Base-by-base conservation (phyloP, 2,329 filamentous ascomycete species). In the Fusarium veterinarium region DNA sequence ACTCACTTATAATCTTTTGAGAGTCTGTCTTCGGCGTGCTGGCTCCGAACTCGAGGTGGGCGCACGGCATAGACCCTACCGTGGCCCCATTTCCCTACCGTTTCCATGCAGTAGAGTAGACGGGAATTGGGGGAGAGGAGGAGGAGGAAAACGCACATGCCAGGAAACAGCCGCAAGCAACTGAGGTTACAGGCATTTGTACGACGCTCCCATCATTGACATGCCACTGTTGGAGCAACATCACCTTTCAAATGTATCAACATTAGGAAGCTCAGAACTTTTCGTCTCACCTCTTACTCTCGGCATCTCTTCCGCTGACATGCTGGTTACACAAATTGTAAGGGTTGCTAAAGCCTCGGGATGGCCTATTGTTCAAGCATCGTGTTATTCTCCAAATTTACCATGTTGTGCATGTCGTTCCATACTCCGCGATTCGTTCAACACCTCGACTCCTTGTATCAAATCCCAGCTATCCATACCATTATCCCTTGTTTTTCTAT, bases 91-190 rank as follows among this genome's bases (percentile, higher is more conserved):
- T 73, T 67, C 65, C 42, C 25, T 62, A 56, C 64, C 55, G 48
- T 67, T 73, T 67, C 41, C 59, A 57, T 51, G 37, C 28, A 58
- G 40, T 28, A 35, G 20, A 25, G 17, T 40, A 8, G 31, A 45
- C 35, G 20, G 37, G 53, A 51, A 51, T 64, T 60, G 53, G 30
- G 53, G 46, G 42, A 56, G 25, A 30, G 38, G 25, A 57, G 63
- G 25, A 46, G 42, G 59, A 65, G 28, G 46, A 55, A 52, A 59
- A 60, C 71, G 67, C 77, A 79, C 75, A 77, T 79, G 74, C 75
- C 74, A 77, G 68, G 38, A 74, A 73, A 75, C 64, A 67, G 72
- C 16, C 69, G 57, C 63, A 78, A 70, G 70, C 73, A 77, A 77
- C 76, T 77, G 58, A 75, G 69, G 30, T 55, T 48, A n/a, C 57